Percentiles rank a stretch among this genome's conserved stretches.
These are phyloP conservation scores for Citrus hindsii DNA, from an alignment of 345 rosid genomes.

Conservation along the genomic window DNA sequence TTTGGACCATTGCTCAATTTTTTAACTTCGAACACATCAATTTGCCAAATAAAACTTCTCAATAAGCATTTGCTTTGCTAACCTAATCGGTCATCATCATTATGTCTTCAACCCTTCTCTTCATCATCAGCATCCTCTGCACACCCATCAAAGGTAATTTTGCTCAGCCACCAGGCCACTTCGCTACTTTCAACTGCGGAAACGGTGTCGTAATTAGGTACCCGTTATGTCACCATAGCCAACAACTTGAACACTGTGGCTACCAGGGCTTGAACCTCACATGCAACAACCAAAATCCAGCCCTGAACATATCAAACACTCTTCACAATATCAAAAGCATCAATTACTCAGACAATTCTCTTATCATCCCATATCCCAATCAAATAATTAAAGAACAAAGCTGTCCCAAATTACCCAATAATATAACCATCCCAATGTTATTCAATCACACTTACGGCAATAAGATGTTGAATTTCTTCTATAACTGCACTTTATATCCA, in stretches of 20 bases:
- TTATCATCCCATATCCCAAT: conserved; percentile 1
- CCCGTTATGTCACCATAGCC: conserved; percentile 28
- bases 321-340: conserved; percentile 6
- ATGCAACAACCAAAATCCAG: conserved; percentile 16
- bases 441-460: background rate
- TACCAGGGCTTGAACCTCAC: conserved; percentile 30
- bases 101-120: conserved; percentile 4
- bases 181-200: conserved; percentile 23
- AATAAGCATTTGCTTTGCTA: background rate
- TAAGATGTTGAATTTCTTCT: conserved; percentile 21
- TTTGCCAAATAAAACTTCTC: background rate
- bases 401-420: conserved; percentile 15
- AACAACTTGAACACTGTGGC: conserved; percentile 22
- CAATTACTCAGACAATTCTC: conserved; percentile 21
- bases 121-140: background rate
- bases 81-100: background rate
- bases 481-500: conserved; percentile 24
- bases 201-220: conserved; percentile 17
- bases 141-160: conserved; percentile 3
- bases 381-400: background rate
- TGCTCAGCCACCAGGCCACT: conserved; percentile 7
- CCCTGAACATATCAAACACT: conserved; percentile 8
- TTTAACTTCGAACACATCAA: background rate
- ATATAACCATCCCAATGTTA: background rate
- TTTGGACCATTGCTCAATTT: background rate